These are phyloP conservation scores for Sporothrix humicola DNA, from an alignment of 2,329 filamentous ascomycete species.

Conservation along the genomic window DNA sequence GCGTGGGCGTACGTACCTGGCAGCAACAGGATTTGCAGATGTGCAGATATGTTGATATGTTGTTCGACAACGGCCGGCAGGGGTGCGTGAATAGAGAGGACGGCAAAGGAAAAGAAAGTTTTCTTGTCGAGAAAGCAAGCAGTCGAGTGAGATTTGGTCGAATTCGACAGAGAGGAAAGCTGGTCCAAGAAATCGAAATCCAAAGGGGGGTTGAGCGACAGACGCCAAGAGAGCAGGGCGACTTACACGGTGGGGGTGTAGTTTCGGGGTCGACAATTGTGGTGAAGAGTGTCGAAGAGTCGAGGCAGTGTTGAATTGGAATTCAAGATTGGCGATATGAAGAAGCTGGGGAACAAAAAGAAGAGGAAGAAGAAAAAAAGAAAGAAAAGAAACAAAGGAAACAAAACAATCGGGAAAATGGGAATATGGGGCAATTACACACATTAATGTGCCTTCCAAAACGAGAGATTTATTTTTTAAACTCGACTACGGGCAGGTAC, in stretches of 20 bases:
- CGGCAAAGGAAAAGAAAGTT: not conserved
- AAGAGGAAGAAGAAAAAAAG: not conserved
- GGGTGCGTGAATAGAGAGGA: not conserved
- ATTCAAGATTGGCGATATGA: not conserved
- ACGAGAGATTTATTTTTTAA: conserved; percentile 22
- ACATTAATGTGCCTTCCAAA: conserved; percentile 9
- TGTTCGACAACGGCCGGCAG: conserved; percentile 7
- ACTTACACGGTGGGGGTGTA: conserved; percentile 27
- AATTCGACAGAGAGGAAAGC: not conserved
- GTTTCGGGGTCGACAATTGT: not conserved
- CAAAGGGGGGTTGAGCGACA: conserved; percentile 13
- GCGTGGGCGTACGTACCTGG: conserved; percentile 35
- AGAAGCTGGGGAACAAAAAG: not conserved
- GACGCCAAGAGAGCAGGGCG: conserved; percentile 25
- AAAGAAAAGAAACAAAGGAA: not conserved
- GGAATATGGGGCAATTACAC: not conserved
- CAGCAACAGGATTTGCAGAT: conserved; percentile 19
- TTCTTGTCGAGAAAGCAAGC: not conserved
- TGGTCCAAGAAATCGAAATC: not conserved
- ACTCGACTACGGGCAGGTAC: not conserved
- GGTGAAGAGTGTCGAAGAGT: not conserved
- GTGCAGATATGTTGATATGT: not conserved
- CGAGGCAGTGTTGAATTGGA: not conserved
- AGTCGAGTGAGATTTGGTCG: not conserved
- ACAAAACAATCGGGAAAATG: not conserved